phyloP scores from a whole-genome alignment of 1,284 basidiomycete species.

The Naganishia sp. region DNA sequence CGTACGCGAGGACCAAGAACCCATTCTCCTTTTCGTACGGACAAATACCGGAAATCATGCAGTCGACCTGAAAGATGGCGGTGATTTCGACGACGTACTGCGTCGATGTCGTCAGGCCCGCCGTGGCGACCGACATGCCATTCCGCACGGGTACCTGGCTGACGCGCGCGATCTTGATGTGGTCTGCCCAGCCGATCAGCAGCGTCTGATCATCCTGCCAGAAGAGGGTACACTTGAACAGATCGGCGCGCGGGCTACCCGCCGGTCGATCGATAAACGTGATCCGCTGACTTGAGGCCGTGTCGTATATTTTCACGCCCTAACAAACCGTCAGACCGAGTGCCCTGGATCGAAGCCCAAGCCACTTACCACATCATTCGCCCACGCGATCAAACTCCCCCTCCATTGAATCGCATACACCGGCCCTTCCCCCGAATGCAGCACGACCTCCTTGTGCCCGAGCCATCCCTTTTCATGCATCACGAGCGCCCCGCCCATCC shows the following conservation, averaged over 20 bases:
- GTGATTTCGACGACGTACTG: slow-evolving; percentile 71
- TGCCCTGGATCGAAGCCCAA: not conserved
- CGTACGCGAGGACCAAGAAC: slow-evolving; percentile 82
- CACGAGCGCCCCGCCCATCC: slow-evolving; percentile 82
- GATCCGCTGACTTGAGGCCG: slow-evolving; percentile 73
- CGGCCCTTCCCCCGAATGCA: slow-evolving; percentile 89
- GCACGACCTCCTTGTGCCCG: slow-evolving; percentile 83
- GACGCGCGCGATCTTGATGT: slow-evolving; percentile 86
- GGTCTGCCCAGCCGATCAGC: slow-evolving; percentile 90
- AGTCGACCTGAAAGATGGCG: slow-evolving; percentile 89
- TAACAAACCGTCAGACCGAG: slow-evolving; percentile 43
- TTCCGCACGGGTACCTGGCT: slow-evolving; percentile 27
- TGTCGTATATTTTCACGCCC: slow-evolving; percentile 95
- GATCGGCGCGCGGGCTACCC: slow-evolving; percentile 81
- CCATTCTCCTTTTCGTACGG: slow-evolving; percentile 63
- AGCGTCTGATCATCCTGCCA: slow-evolving; percentile 92
- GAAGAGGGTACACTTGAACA: slow-evolving; percentile 86
- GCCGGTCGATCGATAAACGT: slow-evolving; percentile 81
- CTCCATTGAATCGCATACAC: slow-evolving; percentile 91
- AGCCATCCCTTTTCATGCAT: slow-evolving; percentile 95
- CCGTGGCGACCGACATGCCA: slow-evolving; percentile 18
- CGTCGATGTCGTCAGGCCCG: slow-evolving; percentile 1
- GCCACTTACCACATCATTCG: slow-evolving; percentile 75
- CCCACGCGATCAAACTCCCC: slow-evolving; percentile 88
- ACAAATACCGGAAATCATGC: slow-evolving; percentile 89